Base-by-base conservation (phyloP, 2,329 filamentous ascomycete species). In the Cryphonectria japonica region DNA sequence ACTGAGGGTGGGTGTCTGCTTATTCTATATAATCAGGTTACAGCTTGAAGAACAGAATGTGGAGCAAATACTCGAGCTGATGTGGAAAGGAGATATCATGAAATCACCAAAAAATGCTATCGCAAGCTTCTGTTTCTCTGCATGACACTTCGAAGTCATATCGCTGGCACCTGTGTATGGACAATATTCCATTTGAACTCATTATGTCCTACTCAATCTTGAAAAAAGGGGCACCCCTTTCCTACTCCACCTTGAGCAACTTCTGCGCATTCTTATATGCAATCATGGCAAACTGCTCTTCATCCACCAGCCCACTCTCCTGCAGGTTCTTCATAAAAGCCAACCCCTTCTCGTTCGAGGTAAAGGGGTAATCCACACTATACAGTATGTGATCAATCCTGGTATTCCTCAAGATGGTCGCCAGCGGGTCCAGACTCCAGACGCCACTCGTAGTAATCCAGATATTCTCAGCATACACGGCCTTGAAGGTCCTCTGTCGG, bases 331-430 rank as follows among this genome's bases (percentile, higher is more conserved):
- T 4, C 52, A 68, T 32, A 32, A 68, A 68, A 54, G 22, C 52
- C 54, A 62, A 16, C 16, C 66, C 52, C 6, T 32, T 37, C 34
- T 68, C 66, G 34, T 62, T 68, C n/a, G 50, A 14, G 22, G 66
- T 39, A 3, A 62, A 46, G 19, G 66, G 66, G 43, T 68, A 68
- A 50, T 62, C 66, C 3, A 68, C 66, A n/a, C 52, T 68, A 43
- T 62, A 68, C 19, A 68, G 26, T 19, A 69, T 32, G 29, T 69
- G 67, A n/a, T 64, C 57, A 22, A 63, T 43, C 22, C 13, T n/a
- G 34, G 66, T 68, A 34, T 52, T 69, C 37, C 57, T 39, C 41
- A 43, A 19, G 16, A 64, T 52, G 3, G 32, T 39, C 32, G 57
- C 54, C 37, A 64, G 5, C 13, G 67, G 57, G 22, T 39, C 50